A percentile compares a stretch with the other conserved stretches of the same genome.
phyloP scores from a whole-genome alignment of 306 rosid genomes.

The Pyrus betulifolia region DNA sequence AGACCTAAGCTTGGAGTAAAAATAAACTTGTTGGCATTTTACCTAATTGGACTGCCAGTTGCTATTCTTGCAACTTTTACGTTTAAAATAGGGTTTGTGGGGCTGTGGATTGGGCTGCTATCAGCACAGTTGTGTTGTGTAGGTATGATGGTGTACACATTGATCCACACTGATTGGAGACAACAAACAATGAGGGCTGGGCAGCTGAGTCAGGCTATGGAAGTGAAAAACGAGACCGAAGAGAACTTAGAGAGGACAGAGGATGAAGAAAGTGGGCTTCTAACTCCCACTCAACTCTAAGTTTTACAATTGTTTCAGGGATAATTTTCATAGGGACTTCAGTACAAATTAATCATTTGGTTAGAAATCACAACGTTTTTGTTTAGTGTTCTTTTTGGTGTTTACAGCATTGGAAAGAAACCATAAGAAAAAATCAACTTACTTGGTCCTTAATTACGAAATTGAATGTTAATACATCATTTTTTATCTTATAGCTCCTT shows the following conservation, averaged over 20 bases:
- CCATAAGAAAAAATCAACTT: background rate
- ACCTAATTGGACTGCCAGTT: conserved; percentile 68
- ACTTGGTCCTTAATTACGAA: background rate
- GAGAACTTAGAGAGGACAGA: background rate
- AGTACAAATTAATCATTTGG: conserved; percentile 11
- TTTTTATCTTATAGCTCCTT: background rate
- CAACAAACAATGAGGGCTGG: conserved; percentile 54
- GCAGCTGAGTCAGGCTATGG: conserved; percentile 31
- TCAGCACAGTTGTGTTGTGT: conserved; percentile 73
- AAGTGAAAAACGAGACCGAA: background rate
- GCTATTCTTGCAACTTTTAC: conserved; percentile 43
- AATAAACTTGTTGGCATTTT: conserved; percentile 75
- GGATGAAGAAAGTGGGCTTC: conserved; percentile 48
- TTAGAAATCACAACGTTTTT: background rate
- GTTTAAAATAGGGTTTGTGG: conserved; percentile 46
- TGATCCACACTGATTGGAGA: conserved; percentile 70
- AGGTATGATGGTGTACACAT: conserved; percentile 52
- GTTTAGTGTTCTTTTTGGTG: background rate
- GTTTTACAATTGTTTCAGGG: background rate
- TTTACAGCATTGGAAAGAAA: background rate
- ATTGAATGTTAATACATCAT: conserved; percentile 5
- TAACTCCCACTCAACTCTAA: conserved; percentile 31
- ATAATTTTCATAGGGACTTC: conserved; percentile 1
- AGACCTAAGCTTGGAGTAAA: conserved; percentile 74
- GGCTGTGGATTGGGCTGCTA: conserved; percentile 77